A percentile compares a stretch with the other conserved stretches of the same genome.
Conservation (phyloP, 2,329 filamentous ascomycete genomes). For the Exophiala oligosperma region DNA sequence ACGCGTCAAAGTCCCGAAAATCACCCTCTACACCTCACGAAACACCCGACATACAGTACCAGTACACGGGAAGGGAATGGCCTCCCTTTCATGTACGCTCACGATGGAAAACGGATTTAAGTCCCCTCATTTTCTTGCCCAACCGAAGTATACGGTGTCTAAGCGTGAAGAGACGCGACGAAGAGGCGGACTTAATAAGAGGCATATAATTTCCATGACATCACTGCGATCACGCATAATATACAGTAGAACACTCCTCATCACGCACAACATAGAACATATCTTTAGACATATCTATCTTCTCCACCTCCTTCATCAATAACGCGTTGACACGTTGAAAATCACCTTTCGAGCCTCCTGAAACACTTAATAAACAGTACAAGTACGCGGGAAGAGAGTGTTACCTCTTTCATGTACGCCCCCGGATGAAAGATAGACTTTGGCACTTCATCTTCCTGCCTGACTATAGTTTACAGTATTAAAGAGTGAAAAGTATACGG, state of each 20-base stretch:
- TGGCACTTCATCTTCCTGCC: conserved; percentile 2
- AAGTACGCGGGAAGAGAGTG: not conserved
- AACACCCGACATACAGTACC: no score
- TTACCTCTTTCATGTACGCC: not conserved
- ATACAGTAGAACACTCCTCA: no score
- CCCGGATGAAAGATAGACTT: conserved; percentile 4
- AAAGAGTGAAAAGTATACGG: not conserved
- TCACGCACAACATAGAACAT: no score
- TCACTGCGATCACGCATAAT: no score
- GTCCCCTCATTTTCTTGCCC: conserved; percentile 2
- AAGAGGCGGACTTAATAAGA: not conserved
- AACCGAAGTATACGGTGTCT: conserved; percentile 4
- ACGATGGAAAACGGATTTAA: conserved; percentile 1
- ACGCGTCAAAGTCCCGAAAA: no score
- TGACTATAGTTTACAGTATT: conserved; percentile 7
- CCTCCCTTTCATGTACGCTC: not conserved
- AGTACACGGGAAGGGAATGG: not conserved
- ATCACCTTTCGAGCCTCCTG: not conserved
- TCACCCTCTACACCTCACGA: no score
- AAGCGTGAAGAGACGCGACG: not conserved
- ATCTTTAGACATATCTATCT: no score
- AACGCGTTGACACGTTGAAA: not conserved
- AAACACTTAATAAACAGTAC: not conserved
- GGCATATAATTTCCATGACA: not conserved
- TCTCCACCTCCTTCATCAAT: not conserved